phyloP scores from a whole-genome alignment of 768 basidiomycete species.

The Dentipellis sp. region DNA sequence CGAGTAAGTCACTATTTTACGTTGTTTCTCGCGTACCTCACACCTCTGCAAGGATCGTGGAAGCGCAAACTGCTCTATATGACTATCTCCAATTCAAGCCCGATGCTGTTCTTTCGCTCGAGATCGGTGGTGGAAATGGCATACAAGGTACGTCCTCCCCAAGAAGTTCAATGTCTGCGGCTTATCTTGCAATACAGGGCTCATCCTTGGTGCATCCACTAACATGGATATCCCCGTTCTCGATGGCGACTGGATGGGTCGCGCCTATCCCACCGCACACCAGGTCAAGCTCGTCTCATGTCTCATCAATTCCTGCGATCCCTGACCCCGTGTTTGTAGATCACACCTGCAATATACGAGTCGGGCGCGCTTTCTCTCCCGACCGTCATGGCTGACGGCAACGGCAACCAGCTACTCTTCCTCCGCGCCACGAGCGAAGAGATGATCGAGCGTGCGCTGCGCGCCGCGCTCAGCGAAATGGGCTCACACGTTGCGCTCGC shows the following conservation, averaged over 20 bases:
- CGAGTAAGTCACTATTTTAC: slow-evolving; percentile 20
- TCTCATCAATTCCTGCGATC: neutral
- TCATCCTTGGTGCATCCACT: neutral
- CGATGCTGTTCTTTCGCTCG: slow-evolving; percentile 25
- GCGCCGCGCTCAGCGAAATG: slow-evolving; percentile 42
- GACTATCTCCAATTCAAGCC: slow-evolving; percentile 12
- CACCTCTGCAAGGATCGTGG: neutral
- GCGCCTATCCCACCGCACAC: slow-evolving; percentile 19
- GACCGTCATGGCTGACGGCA: slow-evolving; percentile 26
- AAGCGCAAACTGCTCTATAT: slow-evolving; percentile 12
- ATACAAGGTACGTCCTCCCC: neutral
- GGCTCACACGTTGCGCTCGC: slow-evolving; percentile 41
- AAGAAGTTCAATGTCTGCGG: no score
- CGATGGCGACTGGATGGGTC: slow-evolving; percentile 30
- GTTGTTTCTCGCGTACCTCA: neutral
- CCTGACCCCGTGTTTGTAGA: neutral
- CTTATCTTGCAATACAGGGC: neutral
- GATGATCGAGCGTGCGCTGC: slow-evolving; percentile 35
- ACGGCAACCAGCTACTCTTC: slow-evolving; percentile 31
- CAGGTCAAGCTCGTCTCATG: neutral
- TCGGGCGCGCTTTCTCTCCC: slow-evolving; percentile 20
- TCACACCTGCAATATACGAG: neutral
- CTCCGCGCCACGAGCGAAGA: slow-evolving; percentile 33
- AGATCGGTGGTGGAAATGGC: slow-evolving; percentile 28
- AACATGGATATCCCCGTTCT: slow-evolving; percentile 17